Evolutionary conservation across 768 basidiomycete genomes (phyloP), one percentile per base, ranked within the genome.

Genomic region (Dictyophora rubrovolvata): DNA sequence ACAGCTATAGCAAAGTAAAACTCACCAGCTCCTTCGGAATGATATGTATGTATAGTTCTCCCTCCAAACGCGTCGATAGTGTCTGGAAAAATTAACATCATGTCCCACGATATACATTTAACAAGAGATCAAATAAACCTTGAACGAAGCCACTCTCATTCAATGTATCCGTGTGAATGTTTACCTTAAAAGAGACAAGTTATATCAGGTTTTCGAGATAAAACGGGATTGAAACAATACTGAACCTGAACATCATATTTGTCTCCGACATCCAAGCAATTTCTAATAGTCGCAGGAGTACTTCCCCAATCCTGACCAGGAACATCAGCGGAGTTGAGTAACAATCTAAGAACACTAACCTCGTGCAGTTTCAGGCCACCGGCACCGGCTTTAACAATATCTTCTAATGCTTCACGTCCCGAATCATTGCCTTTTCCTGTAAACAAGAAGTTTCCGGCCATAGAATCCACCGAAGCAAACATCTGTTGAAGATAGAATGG

Each of bases 81-180:
- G 55, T 79, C 90, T 91, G 65, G 10, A 48, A n/a, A 21, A 17
- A 18, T 48, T 20, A 60, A 10, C 16, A 28, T 36, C 33, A 49
- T 33, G 46, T 21, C 12, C 56, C 36, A 17, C 50, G 8, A 51
- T 16, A 22, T 51, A 5, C 46, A 53, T 28, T 14, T 28, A 14
- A 37, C 1, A 20, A n/a, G 2, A 2, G 3, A 22, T 36, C 5
- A 2, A 17, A 70, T 82, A 48, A 66, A 91, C 92, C 86, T 71
- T 99, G 92, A 6, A 97, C 92, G 68, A 95, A 98, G 1, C 94
- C 95, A 62, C 91, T 92, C 74, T 99, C 96, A 69, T 98, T 98
- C 60, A 98, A 71, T 0, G 95, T 98, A 68, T 98, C 96, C 0
- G 93, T 94, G 68, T 99, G 96, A 42, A 99, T 96, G 69, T 94